Conservation (phyloP, 2,329 filamentous ascomycete genomes). For the Grosmannia penicillata region DNA sequence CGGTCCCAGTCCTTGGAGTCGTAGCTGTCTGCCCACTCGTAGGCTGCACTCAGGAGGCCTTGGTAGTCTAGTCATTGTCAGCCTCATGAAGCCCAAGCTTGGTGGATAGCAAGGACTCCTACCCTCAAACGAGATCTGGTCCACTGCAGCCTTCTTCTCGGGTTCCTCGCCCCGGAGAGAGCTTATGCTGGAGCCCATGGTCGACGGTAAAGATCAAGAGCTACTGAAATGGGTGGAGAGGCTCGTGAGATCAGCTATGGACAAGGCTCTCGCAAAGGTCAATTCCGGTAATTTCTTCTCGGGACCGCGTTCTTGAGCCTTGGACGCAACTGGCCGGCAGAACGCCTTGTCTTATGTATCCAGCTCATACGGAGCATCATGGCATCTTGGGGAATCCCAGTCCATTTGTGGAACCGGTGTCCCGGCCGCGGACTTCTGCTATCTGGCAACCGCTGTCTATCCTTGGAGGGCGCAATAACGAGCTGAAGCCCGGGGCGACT, state of each 20-base stretch:
- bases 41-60: conserved; percentile 32
- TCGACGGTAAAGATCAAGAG: background rate
- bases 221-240: background rate
- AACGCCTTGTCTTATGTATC: no score
- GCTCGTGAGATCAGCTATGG: no score
- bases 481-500: no score
- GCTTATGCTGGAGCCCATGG: conserved; percentile 8
- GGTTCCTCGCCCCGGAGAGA: background rate
- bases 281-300: background rate
- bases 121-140: conserved; percentile 10
- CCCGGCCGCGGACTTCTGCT: no score
- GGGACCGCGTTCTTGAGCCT: no score
- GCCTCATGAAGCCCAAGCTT: background rate
- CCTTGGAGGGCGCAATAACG: no score
- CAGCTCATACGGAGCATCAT: no score
- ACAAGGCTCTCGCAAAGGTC: background rate
- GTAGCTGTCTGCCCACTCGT: conserved; percentile 52
- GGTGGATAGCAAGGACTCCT: background rate
- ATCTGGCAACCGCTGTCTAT: no score
- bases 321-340: no score
- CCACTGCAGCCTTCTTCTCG: background rate
- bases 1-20: conserved; percentile 52
- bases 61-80: conserved; percentile 25
- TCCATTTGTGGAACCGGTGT: no score
- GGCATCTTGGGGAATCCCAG: no score